Conservation (phyloP, 805 yeast species). For the Kuraishia capsulata region DNA sequence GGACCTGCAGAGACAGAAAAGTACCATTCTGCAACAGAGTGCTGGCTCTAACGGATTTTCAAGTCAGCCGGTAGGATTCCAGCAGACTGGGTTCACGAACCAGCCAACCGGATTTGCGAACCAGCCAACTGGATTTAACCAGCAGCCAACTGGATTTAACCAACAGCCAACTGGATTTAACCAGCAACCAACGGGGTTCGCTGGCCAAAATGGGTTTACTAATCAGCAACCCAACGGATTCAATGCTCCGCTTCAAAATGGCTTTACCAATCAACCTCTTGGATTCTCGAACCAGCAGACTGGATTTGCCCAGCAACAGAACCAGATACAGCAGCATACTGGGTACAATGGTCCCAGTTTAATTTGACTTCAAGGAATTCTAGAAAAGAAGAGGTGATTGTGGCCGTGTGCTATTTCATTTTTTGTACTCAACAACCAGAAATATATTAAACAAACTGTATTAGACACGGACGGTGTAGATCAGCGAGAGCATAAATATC, state of each 20-base stretch:
- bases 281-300: not conserved
- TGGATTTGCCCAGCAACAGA: not conserved
- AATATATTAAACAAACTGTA: too few relatives aligned
- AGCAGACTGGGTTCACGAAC: not conserved
- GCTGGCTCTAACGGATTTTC: conserved; percentile 1
- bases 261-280: not conserved
- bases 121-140: not conserved
- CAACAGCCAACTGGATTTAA: not conserved
- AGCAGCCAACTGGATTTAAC: not conserved
- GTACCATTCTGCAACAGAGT: conserved; percentile 6
- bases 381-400: not conserved
- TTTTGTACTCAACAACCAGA: too few relatives aligned
- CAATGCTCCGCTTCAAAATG: too few relatives aligned
- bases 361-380: conserved; percentile 5
- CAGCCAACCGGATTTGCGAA: not conserved
- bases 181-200: not conserved
- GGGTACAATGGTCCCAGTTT: conserved; percentile 21
- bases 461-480: too few relatives aligned
- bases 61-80: too few relatives aligned
- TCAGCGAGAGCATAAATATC: too few relatives aligned
- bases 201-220: not conserved
- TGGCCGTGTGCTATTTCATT: too few relatives aligned
- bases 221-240: not conserved
- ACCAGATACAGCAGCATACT: not conserved
- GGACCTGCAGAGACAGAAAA: conserved; percentile 13